Conservation (phyloP, 495 filamentous ascomycete species). For the Hypoxylon intermedium region DNA sequence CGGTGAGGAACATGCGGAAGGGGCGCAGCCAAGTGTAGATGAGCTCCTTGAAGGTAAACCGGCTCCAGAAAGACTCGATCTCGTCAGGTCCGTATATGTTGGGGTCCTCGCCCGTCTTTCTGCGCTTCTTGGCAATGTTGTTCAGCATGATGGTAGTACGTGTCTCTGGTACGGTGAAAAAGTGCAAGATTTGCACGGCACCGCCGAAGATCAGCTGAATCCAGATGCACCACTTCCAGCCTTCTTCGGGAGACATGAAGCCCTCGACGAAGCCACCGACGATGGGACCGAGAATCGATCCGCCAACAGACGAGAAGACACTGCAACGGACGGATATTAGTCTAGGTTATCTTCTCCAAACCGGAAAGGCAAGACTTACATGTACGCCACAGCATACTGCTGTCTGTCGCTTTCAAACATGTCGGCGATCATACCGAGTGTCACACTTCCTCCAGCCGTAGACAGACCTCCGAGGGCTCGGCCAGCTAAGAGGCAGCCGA, state of each 20-base stretch:
- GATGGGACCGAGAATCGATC: constrained; percentile 78
- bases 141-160: constrained; percentile 72
- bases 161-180: constrained; percentile 73
- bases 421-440: constrained; percentile 82
- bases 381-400: constrained; percentile 73
- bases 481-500: constrained; percentile 68
- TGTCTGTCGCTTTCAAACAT: constrained; percentile 78
- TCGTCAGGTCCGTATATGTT: constrained; percentile 71
- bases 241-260: constrained; percentile 49
- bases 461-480: constrained; percentile 73
- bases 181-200: constrained; percentile 68
- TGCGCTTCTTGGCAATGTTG: constrained; percentile 67
- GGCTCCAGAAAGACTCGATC: constrained; percentile 55
- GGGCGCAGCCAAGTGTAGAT: constrained; percentile 70
- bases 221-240: constrained; percentile 84
- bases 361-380: constrained; percentile 25
- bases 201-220: constrained; percentile 79
- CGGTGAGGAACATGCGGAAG: constrained; percentile 79
- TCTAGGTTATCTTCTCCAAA: not conserved
- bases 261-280: constrained; percentile 78
- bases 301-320: constrained; percentile 77
- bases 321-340: constrained; percentile 42
- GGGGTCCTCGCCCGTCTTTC: constrained; percentile 59
- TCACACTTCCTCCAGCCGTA: constrained; percentile 80
- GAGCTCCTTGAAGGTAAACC: constrained; percentile 63